Base-by-base conservation (phyloP, 768 basidiomycete genomes). In the Lactifluus piperatus region DNA sequence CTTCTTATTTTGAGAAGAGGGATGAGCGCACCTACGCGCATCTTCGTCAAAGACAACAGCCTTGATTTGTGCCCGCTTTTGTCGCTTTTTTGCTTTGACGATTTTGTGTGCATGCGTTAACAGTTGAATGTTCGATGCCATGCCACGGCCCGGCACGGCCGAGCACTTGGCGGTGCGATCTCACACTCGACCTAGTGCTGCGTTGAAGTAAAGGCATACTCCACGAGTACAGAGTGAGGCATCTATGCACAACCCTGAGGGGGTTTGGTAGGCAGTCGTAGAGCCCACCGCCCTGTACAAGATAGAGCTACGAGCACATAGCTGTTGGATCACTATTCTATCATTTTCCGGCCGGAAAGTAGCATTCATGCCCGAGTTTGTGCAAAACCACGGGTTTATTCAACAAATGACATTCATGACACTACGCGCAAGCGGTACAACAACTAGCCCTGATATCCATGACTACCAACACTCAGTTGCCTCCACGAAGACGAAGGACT, bases 1-100 rank as follows among this genome's bases (percentile, higher is more conserved):
- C n/a, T 34, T 34, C 10, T 32, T 4, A 22, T 6, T 4, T 13
- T 27, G n/a, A 50, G 51, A 18, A 29, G 20, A 27, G 34, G n/a
- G 45, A 44, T 32, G n/a, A 22, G 41, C 26, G 37, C 16, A 71
- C 75, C 39, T 52, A 89, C 92, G 78, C 0, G 90, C 90, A 37
- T 82, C 79, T 43, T 97, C 93, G 68, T 97, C 91, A 67, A 97
- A 97, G 7, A 92, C 66, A 57, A 97, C 72, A 68, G 92, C 84
- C 64, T 86, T 85, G 55, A 94, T 74, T 72, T 93, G 88, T 1
- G 79, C 76, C 57, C 75, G 74, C 64, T 78, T 85, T 41, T 81
- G 81, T 41, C 79, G 79, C 67, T 80, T 85, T 70, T 91, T 91
- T 27, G 83, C 77, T 0, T 84, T 82, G 60, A 85, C 74, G 48